Evolutionary conservation across 768 basidiomycete genomes (phyloP).

Genomic region (Russula virescens): DNA sequence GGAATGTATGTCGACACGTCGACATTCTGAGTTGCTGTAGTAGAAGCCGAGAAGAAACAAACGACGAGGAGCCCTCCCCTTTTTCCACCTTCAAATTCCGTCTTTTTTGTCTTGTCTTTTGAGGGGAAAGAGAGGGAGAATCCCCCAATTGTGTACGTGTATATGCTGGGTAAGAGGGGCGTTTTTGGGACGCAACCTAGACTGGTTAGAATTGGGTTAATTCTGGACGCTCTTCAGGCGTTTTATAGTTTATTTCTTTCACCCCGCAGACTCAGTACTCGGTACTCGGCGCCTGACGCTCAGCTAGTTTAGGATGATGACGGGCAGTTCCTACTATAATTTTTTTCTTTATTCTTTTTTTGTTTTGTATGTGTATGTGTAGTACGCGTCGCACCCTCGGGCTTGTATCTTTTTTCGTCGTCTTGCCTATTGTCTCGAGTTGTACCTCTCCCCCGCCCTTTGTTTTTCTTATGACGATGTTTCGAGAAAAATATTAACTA

Average conservation of each 20-base stretch:
- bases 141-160: no score
- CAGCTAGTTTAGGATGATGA: no score
- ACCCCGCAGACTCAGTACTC: no score
- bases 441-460: no score
- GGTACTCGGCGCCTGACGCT: no score
- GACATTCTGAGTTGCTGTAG: constrained; percentile 6
- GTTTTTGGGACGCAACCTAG: no score
- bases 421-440: no score
- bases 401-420: not conserved
- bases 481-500: no score
- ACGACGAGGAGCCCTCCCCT: no score
- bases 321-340: not conserved
- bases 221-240: not conserved
- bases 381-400: not conserved
- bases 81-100: not conserved
- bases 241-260: not conserved
- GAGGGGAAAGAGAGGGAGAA: no score
- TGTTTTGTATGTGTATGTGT: not conserved
- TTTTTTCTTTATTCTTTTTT: not conserved
- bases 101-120: not conserved
- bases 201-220: not conserved
- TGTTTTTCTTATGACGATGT: no score
- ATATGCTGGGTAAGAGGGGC: no score
- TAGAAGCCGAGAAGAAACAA: not conserved
- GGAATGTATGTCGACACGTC: constrained; percentile 20